Evolutionary conservation across 169 alveolate species (phyloP).

Genomic region (Plasmodium knowlesi): DNA sequence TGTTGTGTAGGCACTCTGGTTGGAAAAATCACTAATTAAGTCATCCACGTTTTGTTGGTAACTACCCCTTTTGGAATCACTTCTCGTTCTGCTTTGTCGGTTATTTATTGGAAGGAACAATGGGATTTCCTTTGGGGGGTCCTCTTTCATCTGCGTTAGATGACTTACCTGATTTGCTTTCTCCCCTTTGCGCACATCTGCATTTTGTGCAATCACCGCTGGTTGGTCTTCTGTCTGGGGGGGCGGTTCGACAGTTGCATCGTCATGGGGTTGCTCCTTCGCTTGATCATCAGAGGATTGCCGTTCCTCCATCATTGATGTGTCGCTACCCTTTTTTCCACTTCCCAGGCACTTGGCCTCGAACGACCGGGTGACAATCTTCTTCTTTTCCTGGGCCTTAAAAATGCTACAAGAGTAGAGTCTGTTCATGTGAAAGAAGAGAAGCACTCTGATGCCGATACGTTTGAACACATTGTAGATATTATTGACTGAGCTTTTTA

Average conservation of each 20-base stretch:
- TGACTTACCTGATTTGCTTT: background rate
- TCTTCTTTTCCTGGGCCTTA: constrained; percentile 11
- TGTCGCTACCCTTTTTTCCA: background rate
- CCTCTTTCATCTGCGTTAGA: background rate
- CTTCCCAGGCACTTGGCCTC: constrained; percentile 9
- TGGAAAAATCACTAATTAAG: background rate
- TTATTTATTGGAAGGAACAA: background rate
- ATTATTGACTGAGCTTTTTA: background rate
- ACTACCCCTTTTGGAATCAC: background rate
- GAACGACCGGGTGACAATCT: constrained; percentile 19
- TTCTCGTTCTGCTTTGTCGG: background rate
- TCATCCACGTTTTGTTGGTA: background rate
- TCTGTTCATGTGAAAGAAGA: constrained; percentile 40
- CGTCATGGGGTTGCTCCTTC: background rate
- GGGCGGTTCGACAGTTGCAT: background rate
- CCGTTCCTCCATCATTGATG: background rate
- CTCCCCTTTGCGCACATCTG: background rate
- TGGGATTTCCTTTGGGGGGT: background rate
- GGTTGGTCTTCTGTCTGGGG: background rate
- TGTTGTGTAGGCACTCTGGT: background rate
- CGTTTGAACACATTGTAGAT: background rate
- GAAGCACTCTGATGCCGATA: constrained; percentile 16
- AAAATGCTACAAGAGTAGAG: constrained; percentile 28
- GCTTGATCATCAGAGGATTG: background rate
- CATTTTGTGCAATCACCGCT: background rate